Conservation (phyloP, 768 basidiomycete species). For the Serpula lacrymans region DNA sequence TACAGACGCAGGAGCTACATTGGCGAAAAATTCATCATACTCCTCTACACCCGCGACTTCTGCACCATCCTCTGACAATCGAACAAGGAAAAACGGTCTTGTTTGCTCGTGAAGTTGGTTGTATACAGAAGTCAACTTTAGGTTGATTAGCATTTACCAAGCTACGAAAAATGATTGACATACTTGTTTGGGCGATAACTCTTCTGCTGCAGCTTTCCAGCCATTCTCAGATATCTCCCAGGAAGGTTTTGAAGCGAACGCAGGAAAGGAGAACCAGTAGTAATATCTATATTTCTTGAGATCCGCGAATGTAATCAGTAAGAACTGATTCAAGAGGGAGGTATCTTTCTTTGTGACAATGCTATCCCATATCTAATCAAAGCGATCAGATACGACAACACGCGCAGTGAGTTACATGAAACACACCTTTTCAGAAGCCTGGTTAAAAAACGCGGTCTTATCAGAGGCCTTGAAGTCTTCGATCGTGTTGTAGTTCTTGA, state of each 20-base stretch:
- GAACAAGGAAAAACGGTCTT: slow-evolving; percentile 63
- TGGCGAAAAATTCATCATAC: slow-evolving; percentile 55
- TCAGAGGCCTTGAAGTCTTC: slow-evolving; percentile 91
- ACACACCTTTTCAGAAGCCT: slow-evolving; percentile 61
- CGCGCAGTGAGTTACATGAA: too few relatives aligned
- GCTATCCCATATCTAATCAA: slow-evolving; percentile 64
- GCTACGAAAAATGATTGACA: slow-evolving; percentile 7
- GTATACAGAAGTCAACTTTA: slow-evolving; percentile 54
- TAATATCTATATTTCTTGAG: slow-evolving; percentile 98
- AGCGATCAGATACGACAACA: background rate
- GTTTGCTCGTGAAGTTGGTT: slow-evolving; percentile 39
- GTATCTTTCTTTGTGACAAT: slow-evolving; percentile 51
- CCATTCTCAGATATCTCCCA: slow-evolving; percentile 77
- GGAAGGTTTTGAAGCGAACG: slow-evolving; percentile 82
- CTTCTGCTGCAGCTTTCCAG: slow-evolving; percentile 49
- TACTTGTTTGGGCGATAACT: slow-evolving; percentile 43
- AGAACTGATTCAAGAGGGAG: slow-evolving; percentile 66
- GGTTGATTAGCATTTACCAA: slow-evolving; percentile 1
- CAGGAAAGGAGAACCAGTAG: slow-evolving; percentile 98
- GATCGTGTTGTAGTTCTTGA: slow-evolving; percentile 97
- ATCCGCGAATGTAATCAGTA: slow-evolving; percentile 92
- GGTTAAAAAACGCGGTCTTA: slow-evolving; percentile 84
- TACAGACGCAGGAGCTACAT: slow-evolving; percentile 40
- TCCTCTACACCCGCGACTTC: slow-evolving; percentile 54
- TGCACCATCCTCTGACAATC: slow-evolving; percentile 30